Evolutionary conservation across 2,329 filamentous ascomycete genomes (phyloP), one percentile per base, ranked within the genome.

Genomic region (Calonectria naviculata): DNA sequence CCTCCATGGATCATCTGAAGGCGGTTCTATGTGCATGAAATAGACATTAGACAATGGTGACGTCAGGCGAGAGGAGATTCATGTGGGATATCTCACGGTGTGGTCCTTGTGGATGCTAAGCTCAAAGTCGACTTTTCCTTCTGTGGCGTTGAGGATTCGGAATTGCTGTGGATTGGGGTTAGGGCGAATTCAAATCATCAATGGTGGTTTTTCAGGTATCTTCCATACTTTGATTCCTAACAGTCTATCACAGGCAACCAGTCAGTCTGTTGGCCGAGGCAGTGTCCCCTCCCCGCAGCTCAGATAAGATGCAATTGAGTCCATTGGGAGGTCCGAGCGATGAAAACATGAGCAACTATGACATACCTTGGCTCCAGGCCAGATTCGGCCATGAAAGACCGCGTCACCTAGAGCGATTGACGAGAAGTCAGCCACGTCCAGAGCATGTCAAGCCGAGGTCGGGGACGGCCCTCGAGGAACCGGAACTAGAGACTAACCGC

Each of bases 331-430:
- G 65, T 75, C 74, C 29, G 6, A 17, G 24, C 4, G 12, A 41
- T n/a, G 44, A 19, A 29, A 17, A 3, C 1, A 0, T 42, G 19
- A 26, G 17, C 1, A 52, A 67, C 8, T 12, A n/a, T 13, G 6
- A 67, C 75, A 9, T 80, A 97, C 95, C 94, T 93, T 81, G 95
- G 95, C 83, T 98, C 96, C 24, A 98, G 85, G 8, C 95, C 95
- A 6, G 95, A 98, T 74, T 94, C 93, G 75, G 90, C 89, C 85
- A 94, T 91, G 83, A 98, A 98, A 2, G 94, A 95, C 81, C 93
- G 93, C 87, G 95, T 89, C 56, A 97, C 94, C 94, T 97, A 70
- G 12, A 13, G n/a, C 2, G 26, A 6, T 13, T 9, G 5, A 26
- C 19, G 19, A 3, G 0, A 3, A 29, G 34, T 79, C 12, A 69